A percentile compares a stretch with the other conserved stretches of the same genome.
These are phyloP conservation scores for Astrocystis sublimbata DNA, from an alignment of 495 filamentous ascomycete species.

Conservation along the genomic window DNA sequence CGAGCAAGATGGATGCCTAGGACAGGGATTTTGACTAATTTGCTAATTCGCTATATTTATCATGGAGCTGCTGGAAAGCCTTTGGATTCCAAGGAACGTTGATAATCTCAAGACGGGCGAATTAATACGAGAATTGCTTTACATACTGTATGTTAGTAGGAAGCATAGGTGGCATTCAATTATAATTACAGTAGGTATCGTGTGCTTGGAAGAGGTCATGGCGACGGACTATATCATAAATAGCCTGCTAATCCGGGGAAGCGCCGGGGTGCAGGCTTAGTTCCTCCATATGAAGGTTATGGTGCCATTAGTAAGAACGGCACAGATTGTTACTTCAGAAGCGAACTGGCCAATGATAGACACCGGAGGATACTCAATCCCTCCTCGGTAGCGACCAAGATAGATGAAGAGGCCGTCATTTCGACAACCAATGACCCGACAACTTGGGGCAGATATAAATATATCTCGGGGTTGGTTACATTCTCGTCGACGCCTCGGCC, in stretches of 20 bases:
- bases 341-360: background rate
- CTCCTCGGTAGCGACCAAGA: background rate
- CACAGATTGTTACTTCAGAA: background rate
- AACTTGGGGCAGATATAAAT: slow-evolving; percentile 3
- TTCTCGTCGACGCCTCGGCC: background rate
- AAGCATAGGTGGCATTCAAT: too few species aligned
- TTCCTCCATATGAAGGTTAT: background rate
- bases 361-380: background rate
- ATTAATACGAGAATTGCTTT: too few species aligned
- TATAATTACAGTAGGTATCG: background rate
- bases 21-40: background rate
- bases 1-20: background rate
- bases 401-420: background rate
- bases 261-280: background rate
- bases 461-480: background rate
- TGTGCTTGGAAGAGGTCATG: background rate
- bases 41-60: too few species aligned
- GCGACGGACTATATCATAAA: background rate
- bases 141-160: too few species aligned
- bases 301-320: background rate
- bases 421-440: slow-evolving; percentile 6
- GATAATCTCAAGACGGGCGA: too few species aligned
- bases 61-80: too few species aligned
- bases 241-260: slow-evolving; percentile 8
- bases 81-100: too few species aligned